Conservation (phyloP, 805 yeast genomes). For the Kodamaea leandrae region DNA sequence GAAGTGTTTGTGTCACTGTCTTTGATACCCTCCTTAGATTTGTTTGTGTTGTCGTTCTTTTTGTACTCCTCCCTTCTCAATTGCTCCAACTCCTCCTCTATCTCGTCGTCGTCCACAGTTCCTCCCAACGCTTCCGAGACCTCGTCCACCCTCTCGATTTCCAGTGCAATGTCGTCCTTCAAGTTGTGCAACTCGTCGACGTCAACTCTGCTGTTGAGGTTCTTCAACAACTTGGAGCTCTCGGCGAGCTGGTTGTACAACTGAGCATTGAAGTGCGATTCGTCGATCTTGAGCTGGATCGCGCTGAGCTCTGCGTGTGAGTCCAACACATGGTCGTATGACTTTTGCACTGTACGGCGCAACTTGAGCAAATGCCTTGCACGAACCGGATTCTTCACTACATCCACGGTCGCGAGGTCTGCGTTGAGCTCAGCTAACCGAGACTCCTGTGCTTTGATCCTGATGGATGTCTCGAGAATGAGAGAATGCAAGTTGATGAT, state of each 20-base stretch:
- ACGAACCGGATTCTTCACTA: neutral
- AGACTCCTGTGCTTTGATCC: conserved; percentile 18
- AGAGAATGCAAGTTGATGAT: conserved; percentile 26
- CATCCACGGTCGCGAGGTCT: conserved; percentile 14
- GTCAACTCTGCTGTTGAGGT: conserved; percentile 27
- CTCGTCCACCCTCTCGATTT: conserved; percentile 27
- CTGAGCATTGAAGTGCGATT: conserved; percentile 29
- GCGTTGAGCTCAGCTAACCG: conserved; percentile 16
- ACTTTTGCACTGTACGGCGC: conserved; percentile 16
- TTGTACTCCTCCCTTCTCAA: conserved; percentile 9
- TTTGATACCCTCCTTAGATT: too few species aligned
- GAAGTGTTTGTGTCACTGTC: too few species aligned
- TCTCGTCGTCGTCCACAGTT: conserved; percentile 22
- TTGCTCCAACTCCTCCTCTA: conserved; percentile 31
- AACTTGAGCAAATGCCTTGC: conserved; percentile 7
- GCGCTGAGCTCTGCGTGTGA: conserved; percentile 21
- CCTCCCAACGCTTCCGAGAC: conserved; percentile 23
- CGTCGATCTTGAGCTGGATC: conserved; percentile 33
- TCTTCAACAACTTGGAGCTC: conserved; percentile 25
- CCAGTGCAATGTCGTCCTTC: conserved; percentile 28
- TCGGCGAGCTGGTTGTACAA: conserved; percentile 25
- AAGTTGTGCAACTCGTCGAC: conserved; percentile 27
- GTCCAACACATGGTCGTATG: conserved; percentile 18
- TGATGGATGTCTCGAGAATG: conserved; percentile 17
- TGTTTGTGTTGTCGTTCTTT: neutral